phyloP scores from a whole-genome alignment of 2,329 filamentous ascomycete genomes.

The Torrubiella hemipterigena region DNA sequence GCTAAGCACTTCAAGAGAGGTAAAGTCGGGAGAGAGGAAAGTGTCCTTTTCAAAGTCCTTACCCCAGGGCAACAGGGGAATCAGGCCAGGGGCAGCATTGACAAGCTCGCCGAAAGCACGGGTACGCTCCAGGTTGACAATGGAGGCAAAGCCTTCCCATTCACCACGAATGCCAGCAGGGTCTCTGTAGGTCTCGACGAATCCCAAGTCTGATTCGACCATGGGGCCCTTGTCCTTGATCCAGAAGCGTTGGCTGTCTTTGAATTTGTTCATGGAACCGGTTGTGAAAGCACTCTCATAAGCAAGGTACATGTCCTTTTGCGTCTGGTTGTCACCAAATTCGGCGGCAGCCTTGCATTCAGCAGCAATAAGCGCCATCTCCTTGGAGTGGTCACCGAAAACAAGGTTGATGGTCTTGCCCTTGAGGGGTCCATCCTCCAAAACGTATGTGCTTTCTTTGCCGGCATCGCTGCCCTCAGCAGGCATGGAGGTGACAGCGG shows the following conservation, averaged over 20 bases:
- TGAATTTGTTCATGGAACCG: conserved; percentile 66
- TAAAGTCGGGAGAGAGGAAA: conserved; percentile 92
- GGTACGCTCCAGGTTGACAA: conserved; percentile 86
- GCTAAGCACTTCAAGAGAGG: conserved; percentile 79
- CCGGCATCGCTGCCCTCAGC: conserved; percentile 55
- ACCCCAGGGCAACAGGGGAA: conserved; percentile 81
- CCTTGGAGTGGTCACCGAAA: conserved; percentile 61
- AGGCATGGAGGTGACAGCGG: conserved; percentile 48
- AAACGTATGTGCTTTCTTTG: conserved; percentile 46
- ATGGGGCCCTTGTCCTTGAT: conserved; percentile 71
- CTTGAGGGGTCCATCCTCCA: conserved; percentile 46
- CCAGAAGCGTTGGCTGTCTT: conserved; percentile 71
- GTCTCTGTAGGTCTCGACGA: conserved; percentile 78
- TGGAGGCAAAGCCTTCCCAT: conserved; percentile 75
- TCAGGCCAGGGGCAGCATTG: conserved; percentile 65
- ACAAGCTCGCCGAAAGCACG: conserved; percentile 80
- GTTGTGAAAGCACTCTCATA: conserved; percentile 65
- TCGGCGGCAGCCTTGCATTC: conserved; percentile 57
- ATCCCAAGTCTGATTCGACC: conserved; percentile 72
- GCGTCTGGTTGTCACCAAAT: conserved; percentile 60
- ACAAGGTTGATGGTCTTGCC: conserved; percentile 60
- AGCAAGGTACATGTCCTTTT: conserved; percentile 60
- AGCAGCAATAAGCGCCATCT: conserved; percentile 58
- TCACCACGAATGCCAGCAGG: conserved; percentile 71
- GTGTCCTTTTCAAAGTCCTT: conserved; percentile 91